These are phyloP conservation scores for Melampsora occidentalis DNA, from an alignment of 1,284 basidiomycete genomes.

Conservation along the genomic window DNA sequence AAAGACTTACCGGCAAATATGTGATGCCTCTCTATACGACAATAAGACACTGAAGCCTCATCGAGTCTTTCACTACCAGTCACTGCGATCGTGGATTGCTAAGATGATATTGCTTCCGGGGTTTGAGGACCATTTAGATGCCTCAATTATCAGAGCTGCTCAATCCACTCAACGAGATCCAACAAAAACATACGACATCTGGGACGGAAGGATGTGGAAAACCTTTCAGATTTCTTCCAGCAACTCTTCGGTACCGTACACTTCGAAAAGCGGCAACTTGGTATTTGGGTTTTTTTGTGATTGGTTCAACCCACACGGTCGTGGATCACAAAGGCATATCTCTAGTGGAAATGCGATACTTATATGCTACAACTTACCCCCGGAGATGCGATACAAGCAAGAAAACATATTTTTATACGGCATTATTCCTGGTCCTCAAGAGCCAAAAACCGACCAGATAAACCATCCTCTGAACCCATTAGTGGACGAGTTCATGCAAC, in stretches of 20 bases:
- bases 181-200: too few species aligned
- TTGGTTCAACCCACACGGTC: neutral
- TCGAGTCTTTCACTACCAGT: too few species aligned
- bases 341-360: neutral
- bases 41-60: too few species aligned
- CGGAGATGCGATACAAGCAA: neutral
- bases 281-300: neutral
- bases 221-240: neutral
- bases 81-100: too few species aligned
- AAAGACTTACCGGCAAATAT: too few species aligned
- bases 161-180: too few species aligned
- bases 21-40: too few species aligned
- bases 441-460: neutral
- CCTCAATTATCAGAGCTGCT: too few species aligned
- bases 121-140: too few species aligned
- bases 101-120: too few species aligned
- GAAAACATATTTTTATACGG: neutral
- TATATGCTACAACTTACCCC: neutral
- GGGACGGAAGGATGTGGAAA: neutral
- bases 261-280: neutral
- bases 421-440: neutral
- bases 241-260: neutral
- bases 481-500: neutral
- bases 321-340: neutral
- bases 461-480: neutral